Evolutionary conservation across 352 stramenopile species (phyloP), one percentile per base, ranked within the genome.

Genomic region (Phytopythium helicoides): DNA sequence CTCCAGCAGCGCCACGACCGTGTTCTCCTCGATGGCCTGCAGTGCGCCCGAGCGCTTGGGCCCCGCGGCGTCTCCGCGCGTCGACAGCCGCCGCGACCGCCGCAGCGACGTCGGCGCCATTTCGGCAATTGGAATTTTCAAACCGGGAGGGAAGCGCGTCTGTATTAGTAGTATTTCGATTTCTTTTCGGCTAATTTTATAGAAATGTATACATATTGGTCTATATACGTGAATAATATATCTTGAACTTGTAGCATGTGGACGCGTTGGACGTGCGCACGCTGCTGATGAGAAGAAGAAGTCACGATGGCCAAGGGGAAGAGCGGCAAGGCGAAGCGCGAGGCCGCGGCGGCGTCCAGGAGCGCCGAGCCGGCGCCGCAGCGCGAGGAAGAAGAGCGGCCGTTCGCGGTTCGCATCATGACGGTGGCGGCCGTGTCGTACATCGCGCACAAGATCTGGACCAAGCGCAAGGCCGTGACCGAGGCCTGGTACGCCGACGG

Each of bases 361-460:
- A 12, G 15, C n/a, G 35, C 22, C 4, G 16, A 23, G 36, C 18
- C 37, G 36, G 23, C 41, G 38, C 25, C 60, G 23, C 25, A 50
- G 35, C 11, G 18, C 6, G 66, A 75, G 33, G 58, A 63, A 15
- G 51, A 63, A 33, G 26, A 34, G 0, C 50, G 65, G 41, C 80
- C 80, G 35, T 62, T 87, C 19, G 41, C 78, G 55, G 56, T 77
- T 57, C 82, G 82, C 33, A 41, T 89, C 26, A 47, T 79, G 47
- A 84, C 84, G 22, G 77, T 90, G 34, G 70, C 66, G 12, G 56
- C 78, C 41, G 81, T 75, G 41, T 94, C 85, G 39, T 90, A 75
- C 39, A 46, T 91, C 22, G 85, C 82, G 4, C 76, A 94, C 56
- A 88, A 89, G 58, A 75, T 91, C 46, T 94, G 85, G 85, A 81